These are phyloP conservation scores for Cutaneotrichosporon sp. DNA, from an alignment of 1,284 basidiomycete species.

Conservation along the genomic window DNA sequence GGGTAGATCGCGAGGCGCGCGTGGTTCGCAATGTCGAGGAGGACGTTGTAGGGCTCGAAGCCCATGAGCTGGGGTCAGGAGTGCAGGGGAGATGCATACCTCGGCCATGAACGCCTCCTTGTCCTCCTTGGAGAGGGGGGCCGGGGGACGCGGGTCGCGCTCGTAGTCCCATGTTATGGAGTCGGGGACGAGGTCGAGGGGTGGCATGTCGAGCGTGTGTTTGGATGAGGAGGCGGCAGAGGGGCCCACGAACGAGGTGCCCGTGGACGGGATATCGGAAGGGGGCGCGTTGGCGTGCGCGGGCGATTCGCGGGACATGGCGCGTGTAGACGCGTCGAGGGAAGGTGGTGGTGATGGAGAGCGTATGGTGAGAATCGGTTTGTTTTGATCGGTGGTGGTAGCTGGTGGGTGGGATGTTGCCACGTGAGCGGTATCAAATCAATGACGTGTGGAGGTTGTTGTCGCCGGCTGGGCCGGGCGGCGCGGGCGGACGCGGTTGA, in stretches of 20 bases:
- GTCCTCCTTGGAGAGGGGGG: slow-evolving; percentile 34
- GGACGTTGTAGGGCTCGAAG: slow-evolving; percentile 40
- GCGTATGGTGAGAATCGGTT: not conserved
- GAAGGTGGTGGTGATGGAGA: not conserved
- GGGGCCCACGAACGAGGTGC: not conserved
- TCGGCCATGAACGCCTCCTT: slow-evolving; percentile 40
- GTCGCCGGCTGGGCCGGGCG: not conserved
- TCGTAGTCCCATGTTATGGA: slow-evolving; percentile 41
- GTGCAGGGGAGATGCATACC: slow-evolving; percentile 26
- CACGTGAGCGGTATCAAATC: not conserved
- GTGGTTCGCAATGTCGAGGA: slow-evolving; percentile 45
- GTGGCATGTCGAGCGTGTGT: slow-evolving; percentile 33
- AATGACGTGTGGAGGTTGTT: slow-evolving; percentile 18
- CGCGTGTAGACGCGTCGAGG: not conserved
- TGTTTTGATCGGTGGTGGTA: slow-evolving; percentile 19
- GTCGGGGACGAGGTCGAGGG: slow-evolving; percentile 33
- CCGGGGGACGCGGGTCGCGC: slow-evolving; percentile 10
- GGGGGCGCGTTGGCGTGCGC: slow-evolving; percentile 4
- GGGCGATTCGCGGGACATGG: slow-evolving; percentile 29
- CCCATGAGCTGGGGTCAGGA: slow-evolving; percentile 40
- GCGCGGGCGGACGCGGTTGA: no score
- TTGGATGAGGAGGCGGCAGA: slow-evolving; percentile 33
- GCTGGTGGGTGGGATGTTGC: no score
- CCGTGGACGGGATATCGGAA: no score
- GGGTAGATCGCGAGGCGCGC: slow-evolving; percentile 40